These are phyloP conservation scores for Colletotrichum simmondsii DNA, from an alignment of 2,329 filamentous ascomycete species.

Conservation along the genomic window DNA sequence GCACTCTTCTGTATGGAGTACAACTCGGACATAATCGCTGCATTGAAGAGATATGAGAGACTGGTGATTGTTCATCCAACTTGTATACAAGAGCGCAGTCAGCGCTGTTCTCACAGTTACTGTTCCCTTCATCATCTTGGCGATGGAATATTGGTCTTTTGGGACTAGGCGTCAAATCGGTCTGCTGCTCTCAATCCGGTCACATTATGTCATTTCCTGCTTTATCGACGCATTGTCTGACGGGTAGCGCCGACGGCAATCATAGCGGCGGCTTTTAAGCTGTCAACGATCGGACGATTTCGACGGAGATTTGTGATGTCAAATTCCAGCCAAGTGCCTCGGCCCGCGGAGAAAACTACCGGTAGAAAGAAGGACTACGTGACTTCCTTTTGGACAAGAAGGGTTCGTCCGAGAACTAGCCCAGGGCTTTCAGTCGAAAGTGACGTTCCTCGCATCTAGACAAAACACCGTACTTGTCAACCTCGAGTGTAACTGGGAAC, in stretches of 20 bases:
- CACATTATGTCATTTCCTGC: neutral
- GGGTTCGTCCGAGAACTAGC: neutral
- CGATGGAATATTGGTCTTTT: neutral
- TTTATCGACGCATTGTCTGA: neutral
- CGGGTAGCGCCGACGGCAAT: neutral
- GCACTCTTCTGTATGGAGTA: neutral
- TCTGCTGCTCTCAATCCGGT: neutral
- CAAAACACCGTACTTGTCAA: neutral
- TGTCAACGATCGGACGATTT: neutral
- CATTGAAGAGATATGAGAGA: neutral
- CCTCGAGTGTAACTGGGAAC: neutral
- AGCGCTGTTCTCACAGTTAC: neutral
- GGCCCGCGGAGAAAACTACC: neutral
- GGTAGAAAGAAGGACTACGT: neutral
- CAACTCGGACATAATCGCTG: neutral
- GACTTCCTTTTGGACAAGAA: neutral
- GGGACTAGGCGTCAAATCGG: neutral
- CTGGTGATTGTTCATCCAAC: neutral
- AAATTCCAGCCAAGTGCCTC: neutral
- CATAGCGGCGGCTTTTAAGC: neutral
- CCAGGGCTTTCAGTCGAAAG: neutral
- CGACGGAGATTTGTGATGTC: neutral
- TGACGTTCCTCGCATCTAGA: no score
- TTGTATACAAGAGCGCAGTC: neutral
- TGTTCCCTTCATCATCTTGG: neutral